A percentile compares a stretch with the other conserved stretches of the same genome.
These are phyloP conservation scores for Davidsoniella eucalypti DNA, from an alignment of 2,329 filamentous ascomycete genomes.

Conservation along the genomic window DNA sequence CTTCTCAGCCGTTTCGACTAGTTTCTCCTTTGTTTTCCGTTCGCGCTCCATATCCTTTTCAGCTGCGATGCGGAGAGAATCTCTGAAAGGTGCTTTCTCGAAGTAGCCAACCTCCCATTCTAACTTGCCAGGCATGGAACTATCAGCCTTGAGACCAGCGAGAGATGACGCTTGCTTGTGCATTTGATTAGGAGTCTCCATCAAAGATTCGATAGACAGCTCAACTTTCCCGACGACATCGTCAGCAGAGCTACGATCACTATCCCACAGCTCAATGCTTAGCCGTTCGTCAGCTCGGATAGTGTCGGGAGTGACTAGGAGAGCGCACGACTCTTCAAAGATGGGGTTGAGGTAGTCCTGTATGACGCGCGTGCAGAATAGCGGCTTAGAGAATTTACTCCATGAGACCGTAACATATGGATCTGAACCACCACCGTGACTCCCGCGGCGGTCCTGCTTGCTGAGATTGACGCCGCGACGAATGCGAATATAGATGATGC, in stretches of 20 bases:
- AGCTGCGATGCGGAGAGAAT: slow-evolving; percentile 60
- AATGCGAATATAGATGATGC: slow-evolving; percentile 83
- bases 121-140: slow-evolving; percentile 79
- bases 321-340: slow-evolving; percentile 74
- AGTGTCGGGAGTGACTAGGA: slow-evolving; percentile 74
- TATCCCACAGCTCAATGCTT: slow-evolving; percentile 91
- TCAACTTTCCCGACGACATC: slow-evolving; percentile 93
- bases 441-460: slow-evolving; percentile 77
- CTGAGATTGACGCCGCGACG: slow-evolving; percentile 75
- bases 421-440: slow-evolving; percentile 73
- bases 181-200: slow-evolving; percentile 82
- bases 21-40: slow-evolving; percentile 9
- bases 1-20: slow-evolving; percentile 2
- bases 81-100: slow-evolving; percentile 73
- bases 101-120: slow-evolving; percentile 97
- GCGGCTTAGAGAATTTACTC: slow-evolving; percentile 92
- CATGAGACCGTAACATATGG: slow-evolving; percentile 91
- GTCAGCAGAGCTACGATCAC: slow-evolving; percentile 78
- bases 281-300: slow-evolving; percentile 90
- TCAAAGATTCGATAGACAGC: slow-evolving; percentile 84
- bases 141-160: slow-evolving; percentile 65
- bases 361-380: slow-evolving; percentile 94
- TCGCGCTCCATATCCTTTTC: slow-evolving; percentile 41
- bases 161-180: slow-evolving; percentile 77
- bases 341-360: slow-evolving; percentile 86